Conservation (phyloP, 129 eudicot genomes). For the Mikania micrantha region DNA sequence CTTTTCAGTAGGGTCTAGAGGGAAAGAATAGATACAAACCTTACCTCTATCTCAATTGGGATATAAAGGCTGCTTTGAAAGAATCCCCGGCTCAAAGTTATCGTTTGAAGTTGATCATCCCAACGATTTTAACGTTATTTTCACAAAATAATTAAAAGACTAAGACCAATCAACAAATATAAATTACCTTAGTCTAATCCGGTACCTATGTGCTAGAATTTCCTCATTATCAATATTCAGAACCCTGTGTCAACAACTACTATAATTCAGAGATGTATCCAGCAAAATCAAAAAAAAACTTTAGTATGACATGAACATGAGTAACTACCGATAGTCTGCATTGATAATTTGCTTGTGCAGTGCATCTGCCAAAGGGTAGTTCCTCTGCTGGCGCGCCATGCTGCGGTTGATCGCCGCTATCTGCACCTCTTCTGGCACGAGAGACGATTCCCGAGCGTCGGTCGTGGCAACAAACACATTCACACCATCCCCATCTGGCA, state of each 20-base stretch:
- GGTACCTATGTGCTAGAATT: slow-evolving; percentile 66
- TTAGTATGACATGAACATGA: neutral
- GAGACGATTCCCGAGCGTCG: slow-evolving; percentile 61
- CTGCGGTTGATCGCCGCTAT: slow-evolving; percentile 55
- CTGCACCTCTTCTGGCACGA: slow-evolving; percentile 63
- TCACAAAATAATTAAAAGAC: too few relatives aligned
- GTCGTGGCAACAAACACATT: slow-evolving; percentile 64
- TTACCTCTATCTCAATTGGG: too few relatives aligned
- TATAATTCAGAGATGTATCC: neutral
- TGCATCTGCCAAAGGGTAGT: slow-evolving; percentile 57
- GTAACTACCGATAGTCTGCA: slow-evolving; percentile 54
- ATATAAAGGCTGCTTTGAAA: too few relatives aligned
- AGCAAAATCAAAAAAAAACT: neutral
- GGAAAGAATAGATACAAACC: too few relatives aligned
- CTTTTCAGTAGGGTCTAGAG: too few relatives aligned
- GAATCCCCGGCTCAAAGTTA: too few relatives aligned
- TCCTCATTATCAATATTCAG: slow-evolving; percentile 49
- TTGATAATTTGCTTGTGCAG: slow-evolving; percentile 52
- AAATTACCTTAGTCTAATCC: slow-evolving; percentile 73
- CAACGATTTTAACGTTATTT: too few relatives aligned
- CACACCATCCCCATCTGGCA: slow-evolving; percentile 88
- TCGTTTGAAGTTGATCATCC: too few relatives aligned
- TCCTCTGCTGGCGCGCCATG: slow-evolving; percentile 53
- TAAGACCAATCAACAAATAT: too few relatives aligned
- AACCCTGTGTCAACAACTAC: slow-evolving; percentile 40